Percentiles rank a stretch among this genome's conserved stretches.
These are phyloP conservation scores for Arthrinium phaeospermum DNA, from an alignment of 2,329 filamentous ascomycete genomes.

Conservation along the genomic window DNA sequence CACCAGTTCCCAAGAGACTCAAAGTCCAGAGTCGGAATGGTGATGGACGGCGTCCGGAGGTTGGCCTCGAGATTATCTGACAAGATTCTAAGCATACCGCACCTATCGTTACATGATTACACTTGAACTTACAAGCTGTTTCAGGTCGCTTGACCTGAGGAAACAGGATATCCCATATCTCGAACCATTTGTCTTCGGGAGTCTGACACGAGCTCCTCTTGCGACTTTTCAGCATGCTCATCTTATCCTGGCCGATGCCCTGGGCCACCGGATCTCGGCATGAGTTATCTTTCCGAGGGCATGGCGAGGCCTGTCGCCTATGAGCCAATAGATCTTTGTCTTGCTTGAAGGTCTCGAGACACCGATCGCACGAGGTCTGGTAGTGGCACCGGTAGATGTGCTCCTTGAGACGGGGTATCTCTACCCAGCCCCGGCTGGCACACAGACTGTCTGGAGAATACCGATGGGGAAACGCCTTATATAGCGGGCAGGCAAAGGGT, in stretches of 20 bases:
- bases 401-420: conserved; percentile 16
- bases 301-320: not conserved
- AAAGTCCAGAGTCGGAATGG: not conserved
- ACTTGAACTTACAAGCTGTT: not conserved
- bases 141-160: not conserved
- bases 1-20: not conserved
- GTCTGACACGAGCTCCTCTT: not conserved
- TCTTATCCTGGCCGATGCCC: not conserved
- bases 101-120: not conserved
- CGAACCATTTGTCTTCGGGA: not conserved
- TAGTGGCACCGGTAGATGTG: conserved; percentile 16
- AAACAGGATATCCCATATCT: conserved; percentile 13
- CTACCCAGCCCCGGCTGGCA: conserved; percentile 1
- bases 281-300: not conserved
- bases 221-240: conserved; percentile 6
- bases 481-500: not conserved
- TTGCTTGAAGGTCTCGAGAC: conserved; percentile 13
- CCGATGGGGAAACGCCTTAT: not conserved
- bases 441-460: not conserved
- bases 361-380: not conserved
- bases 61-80: not conserved
- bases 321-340: not conserved
- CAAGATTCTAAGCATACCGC: not conserved
- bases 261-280: not conserved
- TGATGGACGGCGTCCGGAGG: not conserved